Evolutionary conservation across 345 rosid genomes (phyloP), one percentile per base, ranked within the genome.

Genomic region (Rhodomyrtus tomentosa): DNA sequence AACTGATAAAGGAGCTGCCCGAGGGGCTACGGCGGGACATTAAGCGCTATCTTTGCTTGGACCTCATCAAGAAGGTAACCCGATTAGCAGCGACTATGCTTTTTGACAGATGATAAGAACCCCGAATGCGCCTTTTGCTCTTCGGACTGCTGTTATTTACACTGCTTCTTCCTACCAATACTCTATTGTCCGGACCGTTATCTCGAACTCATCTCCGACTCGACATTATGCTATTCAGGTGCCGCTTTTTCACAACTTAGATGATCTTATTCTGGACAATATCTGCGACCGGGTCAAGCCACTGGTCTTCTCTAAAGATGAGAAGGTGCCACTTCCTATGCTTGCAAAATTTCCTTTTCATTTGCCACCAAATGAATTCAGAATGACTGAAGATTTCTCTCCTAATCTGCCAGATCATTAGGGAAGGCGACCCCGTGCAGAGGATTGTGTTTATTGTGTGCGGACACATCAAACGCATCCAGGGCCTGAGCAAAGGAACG

Each of bases 391-490:
- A 24, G 52, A 52, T 38, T 50, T 1, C 24, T 51, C 81, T 81
- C 80, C 53, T 40, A 0, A 68, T 36, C 50, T 81, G 62, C 85
- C 91, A 96, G 98, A 93, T 96, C 80, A 93, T 93, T n/a, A 90
- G 99, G 7, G 99, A 96, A 91, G 98, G 98, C 45, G 99, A 96
- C 85, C 99, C 96, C 2, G 99, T 96, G 83, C 93, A 85, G 84
- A 91, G 94, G 82, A 94, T 96, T 93, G 87, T 94, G 81, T 94
- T 96, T 86, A 83, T 96, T 1, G 93, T 94, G 52, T 89, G 88
- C 0, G 98, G 99, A 12, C 88, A 86, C 21, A 90, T 90, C 38
- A 93, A 88, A 85, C 91, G 98, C 48, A 86, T 84, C 85, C 99
- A 95, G 84, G 86, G 89, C 84, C 92, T 96, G 36, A 91, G 98